Base-by-base conservation (phyloP, 164 flowering plant genomes). In the Warburgia ugandensis region DNA sequence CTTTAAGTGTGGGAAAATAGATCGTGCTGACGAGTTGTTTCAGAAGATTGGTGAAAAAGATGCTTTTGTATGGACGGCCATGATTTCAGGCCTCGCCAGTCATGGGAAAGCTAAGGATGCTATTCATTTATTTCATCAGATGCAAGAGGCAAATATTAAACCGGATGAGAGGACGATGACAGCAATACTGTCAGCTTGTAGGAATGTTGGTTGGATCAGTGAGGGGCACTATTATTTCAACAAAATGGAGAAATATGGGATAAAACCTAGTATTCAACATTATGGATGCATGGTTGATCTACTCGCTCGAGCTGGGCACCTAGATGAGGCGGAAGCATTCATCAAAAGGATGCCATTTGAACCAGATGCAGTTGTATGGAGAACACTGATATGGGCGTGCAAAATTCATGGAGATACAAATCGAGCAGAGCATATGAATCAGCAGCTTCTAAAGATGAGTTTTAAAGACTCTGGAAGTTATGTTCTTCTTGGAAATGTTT, bases 281-380 rank as follows among this genome's bases (percentile, higher is more conserved):
- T 73, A 75, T 59, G 75, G 80, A 39, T 75, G 80, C 48, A 58
- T 75, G 35, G 78, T 75, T 9, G 78, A 73, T 65, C 71, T 78
- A 27, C 60, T 70, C 17, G 70, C 71, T 22, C 58, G 80, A 52
- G 52, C 71, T 5, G 78, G 83, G 16, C 68, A 31, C 16, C 61
- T 78, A 27, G 35, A 40, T 26, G 73, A 75, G 10, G 83, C 83
- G 31, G 76, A 70, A 41, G 68, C 59, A 27, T 66, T 70, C n/a
- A 67, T 78, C 16, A 43, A 45, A 35, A 67, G 47, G 58, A 75
- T 75, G 76, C 74, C 68, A 0, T 54, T 73, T 12, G 59, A 66
- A 36, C 70, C 78, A 4, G 75, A 71, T 57, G 69, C 60, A 28
- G 62, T 64, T 35, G 26, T 76, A 4, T 78, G 75, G 75, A 50